phyloP scores from a whole-genome alignment of 2,329 filamentous ascomycete genomes.

The Fusarium longipes region DNA sequence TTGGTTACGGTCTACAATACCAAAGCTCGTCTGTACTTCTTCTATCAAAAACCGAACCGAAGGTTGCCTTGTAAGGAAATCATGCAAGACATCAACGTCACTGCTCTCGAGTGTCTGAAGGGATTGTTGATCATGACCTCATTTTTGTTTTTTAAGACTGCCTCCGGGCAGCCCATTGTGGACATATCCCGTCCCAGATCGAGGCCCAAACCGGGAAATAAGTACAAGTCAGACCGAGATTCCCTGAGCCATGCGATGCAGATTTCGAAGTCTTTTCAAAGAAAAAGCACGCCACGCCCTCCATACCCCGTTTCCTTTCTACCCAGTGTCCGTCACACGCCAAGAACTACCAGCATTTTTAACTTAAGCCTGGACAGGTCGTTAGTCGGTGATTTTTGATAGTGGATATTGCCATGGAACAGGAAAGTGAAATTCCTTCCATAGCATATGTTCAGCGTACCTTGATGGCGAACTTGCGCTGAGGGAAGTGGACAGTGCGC shows the following conservation, averaged over 20 bases:
- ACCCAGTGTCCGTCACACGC: slow-evolving; percentile 49
- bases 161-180: slow-evolving; percentile 49
- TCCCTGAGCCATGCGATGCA: slow-evolving; percentile 55
- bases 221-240: slow-evolving; percentile 55
- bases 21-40: neutral
- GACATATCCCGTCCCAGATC: slow-evolving; percentile 51
- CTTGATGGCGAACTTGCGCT: slow-evolving; percentile 99
- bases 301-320: slow-evolving; percentile 51
- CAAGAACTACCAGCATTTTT: slow-evolving; percentile 44
- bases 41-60: neutral
- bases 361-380: slow-evolving; percentile 45
- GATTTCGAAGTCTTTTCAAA: slow-evolving; percentile 51
- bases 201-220: slow-evolving; percentile 53
- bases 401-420: neutral
- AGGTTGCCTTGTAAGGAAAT: too few relatives aligned
- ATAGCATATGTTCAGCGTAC: slow-evolving; percentile 59
- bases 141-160: slow-evolving; percentile 52
- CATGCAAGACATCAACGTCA: slow-evolving; percentile 1
- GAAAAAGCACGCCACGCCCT: slow-evolving; percentile 55
- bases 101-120: slow-evolving; percentile 3
- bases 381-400: slow-evolving; percentile 31
- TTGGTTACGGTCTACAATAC: too few relatives aligned
- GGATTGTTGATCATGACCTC: slow-evolving; percentile 53
- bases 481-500: slow-evolving; percentile 94
- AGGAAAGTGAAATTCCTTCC: neutral